These are phyloP conservation scores for Ustilago bromivora DNA, from an alignment of 1,284 basidiomycete genomes.

Conservation along the genomic window DNA sequence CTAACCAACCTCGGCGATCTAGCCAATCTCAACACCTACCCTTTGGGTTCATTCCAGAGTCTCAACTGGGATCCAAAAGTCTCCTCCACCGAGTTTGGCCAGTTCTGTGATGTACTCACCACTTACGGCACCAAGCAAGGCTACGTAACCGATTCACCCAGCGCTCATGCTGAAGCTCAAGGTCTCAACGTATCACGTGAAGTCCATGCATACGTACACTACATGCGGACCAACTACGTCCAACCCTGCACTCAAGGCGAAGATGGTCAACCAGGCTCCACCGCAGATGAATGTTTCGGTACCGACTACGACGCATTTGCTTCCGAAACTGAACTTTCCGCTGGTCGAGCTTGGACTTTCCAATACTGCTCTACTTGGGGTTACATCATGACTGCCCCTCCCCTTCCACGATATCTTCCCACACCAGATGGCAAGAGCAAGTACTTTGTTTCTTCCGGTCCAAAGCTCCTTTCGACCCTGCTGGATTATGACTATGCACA, in stretches of 20 bases:
- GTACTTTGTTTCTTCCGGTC: conserved; percentile 42
- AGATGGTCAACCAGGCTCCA: conserved; percentile 20
- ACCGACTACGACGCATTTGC: conserved; percentile 77
- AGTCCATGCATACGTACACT: conserved; percentile 48
- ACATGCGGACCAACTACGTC: conserved; percentile 45
- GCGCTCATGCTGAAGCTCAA: conserved; percentile 12
- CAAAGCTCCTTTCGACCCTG: conserved; percentile 80
- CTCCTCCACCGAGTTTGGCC: conserved; percentile 47
- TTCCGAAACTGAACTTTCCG: conserved; percentile 75
- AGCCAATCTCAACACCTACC: conserved; percentile 58
- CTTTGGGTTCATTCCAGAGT: conserved; percentile 62
- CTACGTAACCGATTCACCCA: conserved; percentile 14
- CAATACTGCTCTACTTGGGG: conserved; percentile 88
- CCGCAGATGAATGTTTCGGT: conserved; percentile 78
- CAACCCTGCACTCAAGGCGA: conserved; percentile 46
- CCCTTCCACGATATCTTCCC: conserved; percentile 27
- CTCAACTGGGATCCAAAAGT: conserved; percentile 62
- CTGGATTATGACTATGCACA: conserved; percentile 82
- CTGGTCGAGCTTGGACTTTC: conserved; percentile 89
- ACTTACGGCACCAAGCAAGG: conserved; percentile 35
- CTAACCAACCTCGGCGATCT: conserved; percentile 55
- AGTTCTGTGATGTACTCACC: conserved; percentile 46
- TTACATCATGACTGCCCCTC: conserved; percentile 75
- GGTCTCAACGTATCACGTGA: conserved; percentile 33
- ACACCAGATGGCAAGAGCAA: conserved; percentile 39